Percentiles rank a stretch among this genome's conserved stretches.
Conservation (phyloP, 78 protist genomes). For the Andalucia godoyi region DNA sequence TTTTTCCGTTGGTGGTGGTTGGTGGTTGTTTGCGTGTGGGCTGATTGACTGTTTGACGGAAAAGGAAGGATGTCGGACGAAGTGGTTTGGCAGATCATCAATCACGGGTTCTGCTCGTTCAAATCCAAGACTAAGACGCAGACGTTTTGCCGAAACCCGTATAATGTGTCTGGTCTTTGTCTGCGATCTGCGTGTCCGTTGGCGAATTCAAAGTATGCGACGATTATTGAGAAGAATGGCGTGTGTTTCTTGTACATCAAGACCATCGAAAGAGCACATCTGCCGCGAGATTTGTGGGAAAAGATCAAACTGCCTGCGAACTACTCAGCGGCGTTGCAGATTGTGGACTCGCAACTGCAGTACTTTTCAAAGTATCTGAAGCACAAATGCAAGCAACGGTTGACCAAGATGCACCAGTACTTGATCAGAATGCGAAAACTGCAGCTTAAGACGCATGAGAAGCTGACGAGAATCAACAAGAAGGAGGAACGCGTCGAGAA, state of each 20-base stretch:
- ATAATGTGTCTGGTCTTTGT: conserved; percentile 89
- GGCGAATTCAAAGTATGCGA: conserved; percentile 85
- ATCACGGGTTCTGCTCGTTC: conserved; percentile 66
- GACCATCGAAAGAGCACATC: conserved; percentile 93
- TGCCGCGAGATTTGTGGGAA: conserved; percentile 89
- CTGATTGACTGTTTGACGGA: no score
- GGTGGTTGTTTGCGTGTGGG: no score
- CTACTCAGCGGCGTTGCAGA: conserved; percentile 44
- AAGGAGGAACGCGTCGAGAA: conserved; percentile 69
- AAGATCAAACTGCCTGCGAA: conserved; percentile 57
- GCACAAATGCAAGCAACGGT: conserved; percentile 76
- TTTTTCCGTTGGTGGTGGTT: no score
- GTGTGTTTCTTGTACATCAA: conserved; percentile 81
- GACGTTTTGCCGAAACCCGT: conserved; percentile 81
- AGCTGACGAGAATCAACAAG: conserved; percentile 65
- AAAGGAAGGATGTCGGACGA: conserved; percentile 59
- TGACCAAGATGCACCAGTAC: conserved; percentile 78
- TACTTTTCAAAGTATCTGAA: conserved; percentile 71
- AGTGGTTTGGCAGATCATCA: conserved; percentile 74
- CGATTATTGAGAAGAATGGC: conserved; percentile 69
- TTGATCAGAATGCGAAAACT: conserved; percentile 81
- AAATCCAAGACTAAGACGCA: conserved; percentile 51
- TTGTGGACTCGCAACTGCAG: conserved; percentile 60
- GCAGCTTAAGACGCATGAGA: conserved; percentile 29
- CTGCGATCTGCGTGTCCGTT: conserved; percentile 85